Percentiles rank a stretch among this genome's conserved stretches.
Evolutionary conservation across 2,329 filamentous ascomycete species (phyloP).

Genomic region (Teratosphaeria destructans): DNA sequence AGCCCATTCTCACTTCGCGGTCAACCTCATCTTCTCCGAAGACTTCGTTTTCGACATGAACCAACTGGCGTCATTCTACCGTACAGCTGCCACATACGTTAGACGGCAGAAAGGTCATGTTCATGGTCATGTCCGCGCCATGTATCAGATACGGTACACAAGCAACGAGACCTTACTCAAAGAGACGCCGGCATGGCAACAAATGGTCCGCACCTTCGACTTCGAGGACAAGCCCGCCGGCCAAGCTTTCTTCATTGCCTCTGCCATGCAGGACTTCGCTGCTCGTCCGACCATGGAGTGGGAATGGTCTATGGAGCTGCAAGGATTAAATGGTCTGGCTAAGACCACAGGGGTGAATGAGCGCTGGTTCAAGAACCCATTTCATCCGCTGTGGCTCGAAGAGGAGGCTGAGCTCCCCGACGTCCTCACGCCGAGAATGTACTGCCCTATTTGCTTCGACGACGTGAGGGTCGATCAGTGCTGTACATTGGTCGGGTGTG

Average conservation of each 20-base stretch:
- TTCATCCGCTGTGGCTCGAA: background rate
- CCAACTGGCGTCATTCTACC: background rate
- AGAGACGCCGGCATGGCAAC: background rate
- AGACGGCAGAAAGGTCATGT: background rate
- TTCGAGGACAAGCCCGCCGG: background rate
- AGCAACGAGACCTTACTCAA: background rate
- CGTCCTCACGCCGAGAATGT: background rate
- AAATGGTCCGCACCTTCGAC: background rate
- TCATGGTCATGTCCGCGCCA: background rate
- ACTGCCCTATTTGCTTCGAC: background rate
- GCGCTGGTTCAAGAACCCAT: background rate
- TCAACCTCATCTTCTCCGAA: background rate
- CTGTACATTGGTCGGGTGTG: background rate
- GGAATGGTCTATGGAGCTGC: background rate
- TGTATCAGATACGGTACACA: background rate
- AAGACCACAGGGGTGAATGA: background rate
- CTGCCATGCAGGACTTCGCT: background rate
- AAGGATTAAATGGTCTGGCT: background rate
- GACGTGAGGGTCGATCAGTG: background rate
- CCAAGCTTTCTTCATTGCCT: background rate
- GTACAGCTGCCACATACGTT: background rate
- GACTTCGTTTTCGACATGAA: background rate
- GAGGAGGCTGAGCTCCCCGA: background rate
- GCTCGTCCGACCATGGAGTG: background rate
- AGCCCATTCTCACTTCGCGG: background rate